A percentile compares a stretch with the other conserved stretches of the same genome.
Evolutionary conservation across 2,329 filamentous ascomycete genomes (phyloP).

Genomic region (Verticillium klebahnii): DNA sequence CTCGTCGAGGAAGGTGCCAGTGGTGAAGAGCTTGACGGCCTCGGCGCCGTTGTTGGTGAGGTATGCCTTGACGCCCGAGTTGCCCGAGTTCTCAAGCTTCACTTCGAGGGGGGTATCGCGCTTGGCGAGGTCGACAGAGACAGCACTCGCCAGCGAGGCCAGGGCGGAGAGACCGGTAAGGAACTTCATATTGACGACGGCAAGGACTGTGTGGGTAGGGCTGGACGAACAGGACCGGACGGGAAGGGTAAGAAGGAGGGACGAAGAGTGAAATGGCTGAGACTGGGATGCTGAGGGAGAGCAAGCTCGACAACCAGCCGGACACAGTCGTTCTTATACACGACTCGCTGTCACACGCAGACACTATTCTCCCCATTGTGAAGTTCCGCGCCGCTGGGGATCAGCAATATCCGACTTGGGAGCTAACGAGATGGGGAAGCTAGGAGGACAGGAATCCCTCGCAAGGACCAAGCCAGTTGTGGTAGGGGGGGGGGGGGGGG

Average conservation of each 20-base stretch:
- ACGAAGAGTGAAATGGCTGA: not conserved
- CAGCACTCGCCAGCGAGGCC: conserved; percentile 27
- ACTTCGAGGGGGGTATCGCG: conserved; percentile 31
- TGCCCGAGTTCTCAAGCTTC: conserved; percentile 34
- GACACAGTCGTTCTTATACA: not conserved
- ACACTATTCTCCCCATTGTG: not conserved
- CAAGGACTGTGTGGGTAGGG: not conserved
- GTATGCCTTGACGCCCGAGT: conserved; percentile 40
- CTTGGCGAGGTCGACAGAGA: conserved; percentile 22
- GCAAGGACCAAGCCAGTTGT: not conserved
- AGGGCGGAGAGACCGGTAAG: conserved; percentile 26
- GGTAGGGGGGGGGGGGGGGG: not conserved
- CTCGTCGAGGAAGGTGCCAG: conserved; percentile 43
- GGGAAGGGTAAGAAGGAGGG: not conserved
- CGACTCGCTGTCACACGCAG: not conserved
- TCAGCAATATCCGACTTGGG: not conserved
- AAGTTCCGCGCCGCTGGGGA: not conserved
- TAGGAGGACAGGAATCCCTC: not conserved
- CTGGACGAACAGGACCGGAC: not conserved
- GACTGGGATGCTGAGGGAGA: not conserved
- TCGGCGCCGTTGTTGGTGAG: conserved; percentile 41
- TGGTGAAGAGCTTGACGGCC: conserved; percentile 41
- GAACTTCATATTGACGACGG: conserved; percentile 30
- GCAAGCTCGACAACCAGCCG: not conserved
- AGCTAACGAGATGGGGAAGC: not conserved